Conservation (phyloP, 371 early-diverging fungal genomes). For the Actinomortierella ambigua region DNA sequence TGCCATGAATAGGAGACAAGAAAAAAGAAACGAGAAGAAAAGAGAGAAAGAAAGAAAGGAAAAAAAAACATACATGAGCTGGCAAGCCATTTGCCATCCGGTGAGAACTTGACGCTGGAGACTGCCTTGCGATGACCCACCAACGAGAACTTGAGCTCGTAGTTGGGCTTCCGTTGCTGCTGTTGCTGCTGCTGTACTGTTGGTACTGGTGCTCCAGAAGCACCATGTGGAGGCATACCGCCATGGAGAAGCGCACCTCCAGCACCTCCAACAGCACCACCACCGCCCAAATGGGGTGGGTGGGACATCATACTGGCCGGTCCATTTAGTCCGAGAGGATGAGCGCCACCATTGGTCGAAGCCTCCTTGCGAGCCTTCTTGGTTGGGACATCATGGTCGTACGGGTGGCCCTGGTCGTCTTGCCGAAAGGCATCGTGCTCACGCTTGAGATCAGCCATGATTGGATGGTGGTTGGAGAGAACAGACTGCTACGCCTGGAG, state of each 20-base stretch:
- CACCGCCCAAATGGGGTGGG: background rate
- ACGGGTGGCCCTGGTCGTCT: background rate
- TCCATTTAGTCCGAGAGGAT: background rate
- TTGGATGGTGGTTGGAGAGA: background rate
- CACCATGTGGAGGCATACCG: background rate
- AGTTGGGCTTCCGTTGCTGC: constrained; percentile 76
- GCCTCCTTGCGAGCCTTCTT: constrained; percentile 1
- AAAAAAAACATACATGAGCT: constrained; percentile 74
- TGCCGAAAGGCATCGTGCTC: background rate
- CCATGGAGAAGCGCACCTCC: background rate
- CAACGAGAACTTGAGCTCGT: constrained; percentile 84
- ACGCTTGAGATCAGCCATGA: constrained; percentile 1
- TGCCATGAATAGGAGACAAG: too few species aligned
- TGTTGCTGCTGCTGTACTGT: constrained; percentile 31
- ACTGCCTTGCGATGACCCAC: constrained; percentile 95
- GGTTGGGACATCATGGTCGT: background rate
- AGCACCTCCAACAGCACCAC: too few species aligned
- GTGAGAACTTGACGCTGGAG: constrained; percentile 96
- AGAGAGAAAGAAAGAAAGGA: background rate
- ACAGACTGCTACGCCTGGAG: too few species aligned
- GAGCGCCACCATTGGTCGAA: background rate
- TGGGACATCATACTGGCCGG: background rate
- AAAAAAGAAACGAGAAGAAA: background rate
- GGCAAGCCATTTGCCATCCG: constrained; percentile 96
- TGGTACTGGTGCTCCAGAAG: constrained; percentile 7